Percentiles rank a stretch among this genome's conserved stretches.
Evolutionary conservation across 441 rosid genomes (phyloP).

Genomic region (Sinapis alba): DNA sequence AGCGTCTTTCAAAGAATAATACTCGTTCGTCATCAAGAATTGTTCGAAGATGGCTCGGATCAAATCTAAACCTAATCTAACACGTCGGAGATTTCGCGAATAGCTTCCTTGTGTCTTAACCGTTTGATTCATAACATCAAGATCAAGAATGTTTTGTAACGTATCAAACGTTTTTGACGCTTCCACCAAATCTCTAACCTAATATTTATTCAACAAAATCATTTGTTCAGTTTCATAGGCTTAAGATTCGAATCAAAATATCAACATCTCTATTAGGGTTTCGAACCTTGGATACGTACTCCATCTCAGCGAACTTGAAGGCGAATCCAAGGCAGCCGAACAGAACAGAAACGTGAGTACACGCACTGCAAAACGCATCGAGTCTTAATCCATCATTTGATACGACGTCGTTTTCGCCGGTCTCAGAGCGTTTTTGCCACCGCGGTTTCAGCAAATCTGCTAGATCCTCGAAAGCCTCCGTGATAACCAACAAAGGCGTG

Average conservation of each 20-base stretch:
- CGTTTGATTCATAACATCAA: constrained; percentile 56
- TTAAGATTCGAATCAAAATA: background rate
- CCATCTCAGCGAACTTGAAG: constrained; percentile 92
- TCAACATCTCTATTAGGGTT: background rate
- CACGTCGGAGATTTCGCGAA: constrained; percentile 78
- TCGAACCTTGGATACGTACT: constrained; percentile 64
- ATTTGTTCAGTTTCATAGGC: background rate
- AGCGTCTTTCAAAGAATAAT: constrained; percentile 70
- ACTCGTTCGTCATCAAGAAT: constrained; percentile 59
- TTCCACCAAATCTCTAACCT: constrained; percentile 63
- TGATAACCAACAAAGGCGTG: constrained; percentile 57
- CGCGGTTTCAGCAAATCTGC: constrained; percentile 41
- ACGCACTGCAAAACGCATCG: constrained; percentile 71
- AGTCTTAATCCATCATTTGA: constrained; percentile 46
- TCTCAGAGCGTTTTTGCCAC: background rate
- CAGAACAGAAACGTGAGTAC: constrained; percentile 78
- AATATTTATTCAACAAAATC: background rate
- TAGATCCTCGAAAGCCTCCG: constrained; percentile 72
- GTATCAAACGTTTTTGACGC: constrained; percentile 62
- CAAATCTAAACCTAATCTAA: constrained; percentile 93
- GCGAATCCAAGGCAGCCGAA: constrained; percentile 86
- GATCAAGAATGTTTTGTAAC: constrained; percentile 64
- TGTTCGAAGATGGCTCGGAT: constrained; percentile 84
- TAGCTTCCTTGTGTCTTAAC: constrained; percentile 81
- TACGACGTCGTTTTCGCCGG: background rate